Base-by-base conservation (phyloP, 345 rosid species). In the Aethionema arabicum region DNA sequence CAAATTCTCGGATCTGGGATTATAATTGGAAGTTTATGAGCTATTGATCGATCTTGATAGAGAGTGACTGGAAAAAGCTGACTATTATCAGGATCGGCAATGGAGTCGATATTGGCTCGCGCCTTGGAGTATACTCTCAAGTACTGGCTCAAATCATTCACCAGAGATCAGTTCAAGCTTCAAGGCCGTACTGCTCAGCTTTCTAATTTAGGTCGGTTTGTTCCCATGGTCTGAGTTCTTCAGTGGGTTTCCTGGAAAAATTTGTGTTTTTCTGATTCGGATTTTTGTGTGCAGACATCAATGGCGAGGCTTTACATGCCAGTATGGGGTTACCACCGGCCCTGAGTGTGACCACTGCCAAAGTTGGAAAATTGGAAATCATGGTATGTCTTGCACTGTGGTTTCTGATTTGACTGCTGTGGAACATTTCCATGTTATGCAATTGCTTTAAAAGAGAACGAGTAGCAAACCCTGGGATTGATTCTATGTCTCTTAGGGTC, bases 61-160 rank as follows among this genome's bases (percentile, higher is more conserved):
- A 42, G 40, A 53, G 32, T 35, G 38, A 21, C 27, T 21, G 27
- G 2, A 21, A 21, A 1, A 21, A 21, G 2, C 27, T 21, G 38
- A 35, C 38, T 4, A 65, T 51, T 42, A 55, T 49, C 31, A 49
- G 53, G 32, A 45, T 38, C 29, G 11, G 56, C 50, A 65, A 93
- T 93, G 99, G 99, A 93, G 96, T 85, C 97, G 68, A 84, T 93
- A 61, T 72, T 93, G 47, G 97, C 96, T 2, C 85, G 87, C 11
- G 99, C 99, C 12, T 79, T 93, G 75, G 99, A 93, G 86, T 93
- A 93, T 79, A 93, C 97, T 11, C 88, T 93, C 61, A 93, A 90
- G 90, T 90, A 93, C 81, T 93, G 97, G 99, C 97, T 93, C 73
- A 93, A 93, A 56, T 93, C 99, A 13, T 93, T 93, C 82, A 82